These are phyloP conservation scores for Mallotus japonicus DNA, from an alignment of 441 rosid species.

Conservation along the genomic window DNA sequence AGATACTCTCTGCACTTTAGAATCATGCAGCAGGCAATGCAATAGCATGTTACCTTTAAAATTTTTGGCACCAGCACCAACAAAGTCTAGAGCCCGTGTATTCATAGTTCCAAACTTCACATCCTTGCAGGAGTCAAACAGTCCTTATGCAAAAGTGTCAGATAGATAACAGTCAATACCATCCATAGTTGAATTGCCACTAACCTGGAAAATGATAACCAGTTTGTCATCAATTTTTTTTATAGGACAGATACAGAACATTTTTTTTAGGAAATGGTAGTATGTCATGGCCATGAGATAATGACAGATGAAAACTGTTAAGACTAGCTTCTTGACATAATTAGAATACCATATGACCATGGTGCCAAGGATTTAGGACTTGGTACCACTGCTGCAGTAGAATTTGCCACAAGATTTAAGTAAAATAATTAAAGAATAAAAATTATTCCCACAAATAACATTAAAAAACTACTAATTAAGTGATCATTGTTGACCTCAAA, in stretches of 20 bases:
- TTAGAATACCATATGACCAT: neutral
- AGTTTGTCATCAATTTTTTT: constrained; percentile 2
- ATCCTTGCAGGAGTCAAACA: constrained; percentile 80
- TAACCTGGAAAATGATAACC: constrained; percentile 43
- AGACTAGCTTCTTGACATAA: neutral
- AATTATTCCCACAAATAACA: neutral
- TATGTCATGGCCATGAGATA: neutral
- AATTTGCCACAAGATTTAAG: neutral
- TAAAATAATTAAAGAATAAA: neutral
- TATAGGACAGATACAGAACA: neutral
- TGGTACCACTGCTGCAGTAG: neutral
- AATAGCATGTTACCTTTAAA: constrained; percentile 49
- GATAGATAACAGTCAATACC: constrained; percentile 72
- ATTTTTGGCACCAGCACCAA: constrained; percentile 79
- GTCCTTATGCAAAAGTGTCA: constrained; percentile 65
- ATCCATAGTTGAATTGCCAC: constrained; percentile 72
- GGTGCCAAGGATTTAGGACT: neutral
- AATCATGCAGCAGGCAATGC: constrained; percentile 5
- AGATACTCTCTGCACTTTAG: neutral
- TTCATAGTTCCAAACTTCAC: constrained; percentile 93
- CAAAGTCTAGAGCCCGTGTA: constrained; percentile 73
- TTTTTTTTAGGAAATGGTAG: neutral
- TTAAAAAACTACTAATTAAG: neutral
- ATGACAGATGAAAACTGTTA: neutral
- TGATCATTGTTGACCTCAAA: neutral